These are phyloP conservation scores for Elsinoe ampelina DNA, from an alignment of 2,329 filamentous ascomycete species.

Conservation along the genomic window DNA sequence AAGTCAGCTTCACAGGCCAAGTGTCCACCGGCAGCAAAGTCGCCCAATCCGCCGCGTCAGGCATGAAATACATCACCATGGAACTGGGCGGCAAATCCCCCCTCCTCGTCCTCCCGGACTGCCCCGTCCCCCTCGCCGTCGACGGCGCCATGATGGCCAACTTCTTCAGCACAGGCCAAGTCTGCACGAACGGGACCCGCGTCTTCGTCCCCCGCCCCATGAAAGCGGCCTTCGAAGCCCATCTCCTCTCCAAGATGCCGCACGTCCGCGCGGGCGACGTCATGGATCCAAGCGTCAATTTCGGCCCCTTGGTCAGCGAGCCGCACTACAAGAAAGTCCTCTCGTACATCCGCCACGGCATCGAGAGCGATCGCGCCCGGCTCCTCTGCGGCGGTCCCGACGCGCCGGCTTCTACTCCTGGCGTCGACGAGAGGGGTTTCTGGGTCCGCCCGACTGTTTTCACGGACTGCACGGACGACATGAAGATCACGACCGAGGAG, in stretches of 20 bases:
- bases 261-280: constrained; percentile 64
- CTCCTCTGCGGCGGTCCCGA: constrained; percentile 62
- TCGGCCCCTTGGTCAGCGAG: constrained; percentile 70
- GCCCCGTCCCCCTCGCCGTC: constrained; percentile 68
- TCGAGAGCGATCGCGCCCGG: constrained; percentile 61
- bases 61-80: constrained; percentile 88
- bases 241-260: constrained; percentile 59
- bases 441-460: constrained; percentile 81
- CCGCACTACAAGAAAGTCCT: constrained; percentile 68
- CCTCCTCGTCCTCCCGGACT: constrained; percentile 69
- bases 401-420: constrained; percentile 43
- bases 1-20: constrained; percentile 85
- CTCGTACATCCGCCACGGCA: constrained; percentile 67
- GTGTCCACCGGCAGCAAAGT: constrained; percentile 77
- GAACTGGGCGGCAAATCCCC: constrained; percentile 85
- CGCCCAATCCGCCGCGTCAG: constrained; percentile 61
- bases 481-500: constrained; percentile 72
- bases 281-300: constrained; percentile 65
- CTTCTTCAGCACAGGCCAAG: constrained; percentile 84
- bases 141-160: constrained; percentile 90
- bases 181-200: constrained; percentile 85
- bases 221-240: constrained; percentile 58
- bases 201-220: constrained; percentile 67
- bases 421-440: constrained; percentile 52
- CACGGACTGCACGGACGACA: constrained; percentile 72